A percentile compares a stretch with the other conserved stretches of the same genome.
Conservation (phyloP, 495 filamentous ascomycete genomes). For the Lasiosphaeriaceae sp. region DNA sequence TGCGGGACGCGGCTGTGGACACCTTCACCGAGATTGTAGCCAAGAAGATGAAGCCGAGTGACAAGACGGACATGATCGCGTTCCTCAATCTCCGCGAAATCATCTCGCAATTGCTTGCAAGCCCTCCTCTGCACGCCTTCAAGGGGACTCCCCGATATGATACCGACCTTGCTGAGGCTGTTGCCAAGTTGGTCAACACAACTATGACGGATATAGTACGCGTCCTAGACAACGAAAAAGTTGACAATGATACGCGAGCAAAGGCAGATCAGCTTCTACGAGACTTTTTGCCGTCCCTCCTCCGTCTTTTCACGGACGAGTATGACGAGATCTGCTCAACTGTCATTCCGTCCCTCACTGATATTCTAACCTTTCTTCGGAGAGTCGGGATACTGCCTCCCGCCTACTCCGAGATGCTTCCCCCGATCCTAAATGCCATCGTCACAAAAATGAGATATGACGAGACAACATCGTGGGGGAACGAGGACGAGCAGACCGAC, state of each 20-base stretch:
- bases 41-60: conserved; percentile 92
- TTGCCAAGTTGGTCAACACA: conserved; percentile 94
- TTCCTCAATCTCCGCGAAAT: conserved; percentile 84
- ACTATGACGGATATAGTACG: conserved; percentile 79
- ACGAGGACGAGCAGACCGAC: conserved; percentile 90
- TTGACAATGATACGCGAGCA: conserved; percentile 50
- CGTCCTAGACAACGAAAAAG: conserved; percentile 55
- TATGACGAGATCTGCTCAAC: conserved; percentile 97
- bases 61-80: conserved; percentile 90
- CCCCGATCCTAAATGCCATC: conserved; percentile 83
- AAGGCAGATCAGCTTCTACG: conserved; percentile 73
- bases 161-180: conserved; percentile 86
- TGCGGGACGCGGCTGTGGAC: conserved; percentile 83
- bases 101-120: conserved; percentile 73
- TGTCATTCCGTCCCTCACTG: conserved; percentile 84
- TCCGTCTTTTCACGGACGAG: conserved; percentile 95
- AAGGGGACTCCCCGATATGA: conserved; percentile 83
- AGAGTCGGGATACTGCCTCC: conserved; percentile 65
- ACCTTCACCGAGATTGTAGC: conserved; percentile 91
- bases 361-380: conserved; percentile 81
- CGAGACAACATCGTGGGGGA: conserved; percentile 88
- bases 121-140: conserved; percentile 69
- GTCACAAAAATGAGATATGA: conserved; percentile 95
- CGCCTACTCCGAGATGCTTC: conserved; percentile 72
- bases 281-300: conserved; percentile 74